phyloP scores from a whole-genome alignment of 805 yeast genomes.

The Candida rishiriensis region DNA sequence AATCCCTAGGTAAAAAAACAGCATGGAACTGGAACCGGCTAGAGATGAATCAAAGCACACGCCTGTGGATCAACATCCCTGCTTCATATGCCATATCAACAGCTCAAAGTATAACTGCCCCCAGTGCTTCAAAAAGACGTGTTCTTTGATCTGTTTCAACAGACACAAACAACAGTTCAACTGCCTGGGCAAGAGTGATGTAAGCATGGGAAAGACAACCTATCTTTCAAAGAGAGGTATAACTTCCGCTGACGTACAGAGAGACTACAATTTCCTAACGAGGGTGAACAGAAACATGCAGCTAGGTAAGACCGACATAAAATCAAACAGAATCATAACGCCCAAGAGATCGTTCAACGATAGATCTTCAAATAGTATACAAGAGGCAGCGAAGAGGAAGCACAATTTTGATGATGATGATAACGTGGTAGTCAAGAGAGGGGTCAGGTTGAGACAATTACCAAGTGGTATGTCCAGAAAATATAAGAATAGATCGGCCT shows the following conservation, averaged over 20 bases:
- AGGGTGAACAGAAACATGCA: conserved; percentile 54
- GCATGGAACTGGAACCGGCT: too few species aligned
- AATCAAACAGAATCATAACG: conserved; percentile 39
- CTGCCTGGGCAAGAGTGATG: conserved; percentile 65
- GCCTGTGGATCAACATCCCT: conserved; percentile 16
- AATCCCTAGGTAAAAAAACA: too few species aligned
- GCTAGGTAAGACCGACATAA: conserved; percentile 52
- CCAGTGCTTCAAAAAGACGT: conserved; percentile 61
- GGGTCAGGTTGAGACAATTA: conserved; percentile 56
- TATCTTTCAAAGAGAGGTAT: conserved; percentile 50
- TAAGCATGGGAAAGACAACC: conserved; percentile 36
- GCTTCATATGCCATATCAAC: conserved; percentile 42
- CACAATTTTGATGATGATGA: conserved; percentile 18
- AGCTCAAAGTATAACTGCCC: conserved; percentile 74
- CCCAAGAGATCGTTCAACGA: conserved; percentile 9
- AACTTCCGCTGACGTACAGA: conserved; percentile 49
- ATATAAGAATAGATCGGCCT: conserved; percentile 57
- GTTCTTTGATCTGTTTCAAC: conserved; percentile 68
- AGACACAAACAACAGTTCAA: conserved; percentile 57
- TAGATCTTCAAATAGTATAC: conserved; percentile 18
- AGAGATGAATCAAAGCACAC: too few species aligned
- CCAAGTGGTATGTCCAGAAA: conserved; percentile 78
- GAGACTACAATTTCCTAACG: conserved; percentile 78
- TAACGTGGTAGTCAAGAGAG: conserved; percentile 44
- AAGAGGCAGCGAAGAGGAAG: conserved; percentile 24